A percentile compares a stretch with the other conserved stretches of the same genome.
Conservation (phyloP, 1,284 basidiomycete species). For the Irpex sp. region DNA sequence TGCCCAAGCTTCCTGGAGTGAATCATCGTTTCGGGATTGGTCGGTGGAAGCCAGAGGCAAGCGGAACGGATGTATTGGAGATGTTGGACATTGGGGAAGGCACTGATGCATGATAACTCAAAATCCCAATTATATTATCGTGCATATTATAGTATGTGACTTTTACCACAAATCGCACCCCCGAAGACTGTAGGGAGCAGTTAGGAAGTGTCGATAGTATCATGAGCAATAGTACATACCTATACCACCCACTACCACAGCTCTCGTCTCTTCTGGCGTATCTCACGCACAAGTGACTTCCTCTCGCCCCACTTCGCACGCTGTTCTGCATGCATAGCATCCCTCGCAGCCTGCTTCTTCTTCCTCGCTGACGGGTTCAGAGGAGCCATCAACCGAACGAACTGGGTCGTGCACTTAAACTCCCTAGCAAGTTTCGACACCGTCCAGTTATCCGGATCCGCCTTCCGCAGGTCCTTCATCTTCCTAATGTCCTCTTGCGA, state of each 20-base stretch:
- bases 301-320: conserved; percentile 32
- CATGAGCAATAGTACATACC: not conserved
- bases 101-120: conserved; percentile 34
- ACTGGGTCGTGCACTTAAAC: conserved; percentile 32
- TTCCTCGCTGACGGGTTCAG: conserved; percentile 21
- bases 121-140: not conserved
- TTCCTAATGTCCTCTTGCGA: conserved; percentile 48
- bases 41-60: conserved; percentile 37
- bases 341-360: conserved; percentile 22
- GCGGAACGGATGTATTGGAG: conserved; percentile 8
- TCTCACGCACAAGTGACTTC: conserved; percentile 26
- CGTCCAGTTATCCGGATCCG: conserved; percentile 30
- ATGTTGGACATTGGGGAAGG: conserved; percentile 32
- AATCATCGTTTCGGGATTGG: conserved; percentile 80
- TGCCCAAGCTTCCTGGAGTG: conserved; percentile 71
- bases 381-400: conserved; percentile 30
- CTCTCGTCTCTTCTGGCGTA: conserved; percentile 30
- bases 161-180: not conserved
- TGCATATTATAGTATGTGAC: not conserved
- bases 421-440: conserved; percentile 28
- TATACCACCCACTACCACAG: conserved; percentile 26
- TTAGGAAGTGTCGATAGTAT: not conserved
- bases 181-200: not conserved
- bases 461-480: conserved; percentile 49
- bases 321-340: conserved; percentile 25